Evolutionary conservation across 768 basidiomycete species (phyloP).

Genomic region (Mycena filopes): DNA sequence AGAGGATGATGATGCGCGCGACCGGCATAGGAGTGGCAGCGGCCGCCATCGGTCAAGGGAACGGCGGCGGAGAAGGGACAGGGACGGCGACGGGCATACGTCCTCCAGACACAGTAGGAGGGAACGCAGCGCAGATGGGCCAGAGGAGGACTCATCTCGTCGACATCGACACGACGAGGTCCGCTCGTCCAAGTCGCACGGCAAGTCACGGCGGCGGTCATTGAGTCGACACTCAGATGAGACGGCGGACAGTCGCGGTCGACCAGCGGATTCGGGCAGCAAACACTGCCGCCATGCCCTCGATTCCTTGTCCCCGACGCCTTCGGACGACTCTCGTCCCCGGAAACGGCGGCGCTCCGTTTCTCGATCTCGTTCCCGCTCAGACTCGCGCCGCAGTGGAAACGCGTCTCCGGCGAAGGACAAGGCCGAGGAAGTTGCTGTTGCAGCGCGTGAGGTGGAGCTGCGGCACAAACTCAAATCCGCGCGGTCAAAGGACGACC

Average conservation of each 20-base stretch:
- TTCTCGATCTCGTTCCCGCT: conserved; percentile 41
- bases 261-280: not conserved
- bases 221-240: conserved; percentile 17
- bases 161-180: conserved; percentile 23
- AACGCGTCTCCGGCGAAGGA: conserved; percentile 37
- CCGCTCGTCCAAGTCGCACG: conserved; percentile 21
- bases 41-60: conserved; percentile 35
- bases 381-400: conserved; percentile 40
- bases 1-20: conserved; percentile 49
- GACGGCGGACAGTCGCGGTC: conserved; percentile 1
- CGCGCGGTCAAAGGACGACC: conserved; percentile 28
- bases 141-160: conserved; percentile 15
- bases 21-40: conserved; percentile 35
- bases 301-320: conserved; percentile 37
- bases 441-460: conserved; percentile 42
- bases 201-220: conserved; percentile 21
- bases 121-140: conserved; percentile 31
- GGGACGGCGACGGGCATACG: conserved; percentile 35
- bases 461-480: conserved; percentile 46
- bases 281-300: conserved; percentile 31
- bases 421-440: conserved; percentile 32
- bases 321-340: conserved; percentile 36
- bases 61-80: conserved; percentile 25
- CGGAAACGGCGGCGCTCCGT: conserved; percentile 40
- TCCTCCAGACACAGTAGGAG: conserved; percentile 35